These are phyloP conservation scores for Phaffia australis DNA, from an alignment of 768 basidiomycete genomes.

Conservation along the genomic window DNA sequence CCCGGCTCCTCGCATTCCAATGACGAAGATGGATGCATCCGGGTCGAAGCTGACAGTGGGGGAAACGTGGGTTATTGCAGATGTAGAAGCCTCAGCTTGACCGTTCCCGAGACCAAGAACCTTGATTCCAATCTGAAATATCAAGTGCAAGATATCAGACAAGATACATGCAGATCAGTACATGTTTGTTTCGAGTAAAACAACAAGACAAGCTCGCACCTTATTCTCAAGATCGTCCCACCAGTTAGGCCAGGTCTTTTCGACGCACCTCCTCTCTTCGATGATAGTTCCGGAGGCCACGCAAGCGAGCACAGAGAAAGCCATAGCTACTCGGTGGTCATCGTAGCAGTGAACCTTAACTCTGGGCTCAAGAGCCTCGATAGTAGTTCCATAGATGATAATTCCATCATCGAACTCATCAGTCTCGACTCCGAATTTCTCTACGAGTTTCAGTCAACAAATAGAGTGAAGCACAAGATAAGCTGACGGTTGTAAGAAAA, in stretches of 20 bases:
- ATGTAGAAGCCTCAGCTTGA: slow-evolving; percentile 26
- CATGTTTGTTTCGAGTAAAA: not conserved
- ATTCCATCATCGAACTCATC: slow-evolving; percentile 87
- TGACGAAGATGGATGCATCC: slow-evolving; percentile 51
- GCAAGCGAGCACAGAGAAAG: slow-evolving; percentile 77
- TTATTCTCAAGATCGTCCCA: slow-evolving; percentile 98
- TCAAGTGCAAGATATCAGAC: not conserved
- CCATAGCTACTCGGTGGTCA: slow-evolving; percentile 98
- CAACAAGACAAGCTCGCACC: slow-evolving; percentile 41
- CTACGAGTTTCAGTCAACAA: slow-evolving; percentile 39
- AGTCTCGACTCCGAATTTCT: slow-evolving; percentile 88
- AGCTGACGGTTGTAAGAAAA: not conserved
- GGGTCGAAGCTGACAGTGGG: slow-evolving; percentile 25
- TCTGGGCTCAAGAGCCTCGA: slow-evolving; percentile 53
- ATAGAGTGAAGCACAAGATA: not conserved
- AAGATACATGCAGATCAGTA: not conserved
- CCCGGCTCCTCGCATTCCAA: slow-evolving; percentile 95
- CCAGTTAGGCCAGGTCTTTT: slow-evolving; percentile 99
- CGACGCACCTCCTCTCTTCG: slow-evolving; percentile 94
- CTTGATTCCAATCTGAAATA: slow-evolving; percentile 65
- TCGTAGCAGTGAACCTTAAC: slow-evolving; percentile 89
- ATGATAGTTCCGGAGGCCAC: slow-evolving; percentile 62
- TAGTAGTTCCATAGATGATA: slow-evolving; percentile 69
- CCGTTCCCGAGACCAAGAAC: slow-evolving; percentile 65
- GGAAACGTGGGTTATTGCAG: slow-evolving; percentile 10